phyloP scores from a whole-genome alignment of 495 filamentous ascomycete species.

The Xylaria telfairii region DNA sequence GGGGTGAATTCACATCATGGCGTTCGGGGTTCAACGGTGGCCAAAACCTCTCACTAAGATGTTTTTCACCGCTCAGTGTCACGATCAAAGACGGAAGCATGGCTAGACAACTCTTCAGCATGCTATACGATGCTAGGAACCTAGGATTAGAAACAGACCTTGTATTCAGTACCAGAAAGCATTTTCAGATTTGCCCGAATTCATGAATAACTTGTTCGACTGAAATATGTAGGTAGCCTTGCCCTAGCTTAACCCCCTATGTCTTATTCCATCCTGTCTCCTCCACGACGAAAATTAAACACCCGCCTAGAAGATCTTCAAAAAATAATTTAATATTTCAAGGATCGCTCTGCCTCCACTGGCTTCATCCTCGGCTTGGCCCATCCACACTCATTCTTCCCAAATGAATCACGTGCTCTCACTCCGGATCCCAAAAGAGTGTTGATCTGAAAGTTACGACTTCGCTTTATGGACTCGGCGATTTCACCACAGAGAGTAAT shows the following conservation, averaged over 20 bases:
- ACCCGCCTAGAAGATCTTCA: background rate
- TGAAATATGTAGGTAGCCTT: background rate
- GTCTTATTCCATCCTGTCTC: background rate
- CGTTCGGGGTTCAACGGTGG: background rate
- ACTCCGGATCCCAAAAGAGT: background rate
- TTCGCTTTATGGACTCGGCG: constrained; percentile 1
- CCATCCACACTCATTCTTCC: background rate
- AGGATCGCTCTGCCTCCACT: background rate
- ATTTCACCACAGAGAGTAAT: constrained; percentile 9
- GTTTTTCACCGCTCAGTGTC: background rate
- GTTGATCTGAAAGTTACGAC: background rate
- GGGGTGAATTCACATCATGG: background rate
- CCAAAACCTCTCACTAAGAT: background rate
- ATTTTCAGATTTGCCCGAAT: background rate
- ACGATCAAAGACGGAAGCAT: background rate
- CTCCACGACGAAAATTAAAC: background rate
- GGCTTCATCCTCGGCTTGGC: background rate
- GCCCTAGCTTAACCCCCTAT: background rate
- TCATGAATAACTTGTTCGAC: background rate
- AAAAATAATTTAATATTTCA: background rate
- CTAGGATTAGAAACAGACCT: constrained; percentile 9
- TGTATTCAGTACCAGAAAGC: background rate
- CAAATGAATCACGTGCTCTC: background rate
- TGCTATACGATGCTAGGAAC: background rate
- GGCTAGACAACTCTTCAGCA: constrained; percentile 3